These are phyloP conservation scores for Emericellopsis cladophorae DNA, from an alignment of 2,329 filamentous ascomycete species.

Conservation along the genomic window DNA sequence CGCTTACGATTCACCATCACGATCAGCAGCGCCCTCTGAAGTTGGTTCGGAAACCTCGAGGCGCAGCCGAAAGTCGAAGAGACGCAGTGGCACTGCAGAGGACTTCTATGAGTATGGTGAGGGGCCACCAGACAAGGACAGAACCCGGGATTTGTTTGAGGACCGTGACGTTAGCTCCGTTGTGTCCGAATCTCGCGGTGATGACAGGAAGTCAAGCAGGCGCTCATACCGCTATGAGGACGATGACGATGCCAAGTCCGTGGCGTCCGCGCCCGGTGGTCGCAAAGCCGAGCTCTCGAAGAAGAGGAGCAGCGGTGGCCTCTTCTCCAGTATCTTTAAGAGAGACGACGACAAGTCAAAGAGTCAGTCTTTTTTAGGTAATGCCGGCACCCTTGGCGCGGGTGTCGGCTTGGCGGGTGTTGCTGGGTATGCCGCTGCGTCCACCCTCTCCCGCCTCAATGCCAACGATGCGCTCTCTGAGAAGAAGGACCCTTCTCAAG, in stretches of 20 bases:
- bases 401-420: slow-evolving; percentile 50
- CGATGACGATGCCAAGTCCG: slow-evolving; percentile 35
- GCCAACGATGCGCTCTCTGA: slow-evolving; percentile 14
- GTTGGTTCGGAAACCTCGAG: slow-evolving; percentile 20
- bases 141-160: slow-evolving; percentile 23
- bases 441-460: slow-evolving; percentile 10
- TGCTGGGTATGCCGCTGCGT: neutral
- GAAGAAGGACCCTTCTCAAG: slow-evolving; percentile 18
- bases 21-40: slow-evolving; percentile 21
- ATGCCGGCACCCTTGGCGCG: slow-evolving; percentile 57
- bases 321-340: slow-evolving; percentile 37
- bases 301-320: slow-evolving; percentile 24
- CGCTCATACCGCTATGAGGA: slow-evolving; percentile 25
- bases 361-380: slow-evolving; percentile 58
- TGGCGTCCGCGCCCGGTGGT: slow-evolving; percentile 21
- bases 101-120: slow-evolving; percentile 18
- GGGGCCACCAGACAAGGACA: slow-evolving; percentile 20
- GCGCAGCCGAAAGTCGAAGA: slow-evolving; percentile 26
- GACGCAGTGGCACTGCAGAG: slow-evolving; percentile 20
- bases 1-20: slow-evolving; percentile 16
- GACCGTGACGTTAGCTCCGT: slow-evolving; percentile 36
- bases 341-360: slow-evolving; percentile 22
- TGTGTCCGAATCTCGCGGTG: slow-evolving; percentile 28
- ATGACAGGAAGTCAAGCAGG: slow-evolving; percentile 12
- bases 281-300: slow-evolving; percentile 19